These are phyloP conservation scores for Barnettozyma botsteinii DNA, from an alignment of 805 yeast species.

Conservation along the genomic window DNA sequence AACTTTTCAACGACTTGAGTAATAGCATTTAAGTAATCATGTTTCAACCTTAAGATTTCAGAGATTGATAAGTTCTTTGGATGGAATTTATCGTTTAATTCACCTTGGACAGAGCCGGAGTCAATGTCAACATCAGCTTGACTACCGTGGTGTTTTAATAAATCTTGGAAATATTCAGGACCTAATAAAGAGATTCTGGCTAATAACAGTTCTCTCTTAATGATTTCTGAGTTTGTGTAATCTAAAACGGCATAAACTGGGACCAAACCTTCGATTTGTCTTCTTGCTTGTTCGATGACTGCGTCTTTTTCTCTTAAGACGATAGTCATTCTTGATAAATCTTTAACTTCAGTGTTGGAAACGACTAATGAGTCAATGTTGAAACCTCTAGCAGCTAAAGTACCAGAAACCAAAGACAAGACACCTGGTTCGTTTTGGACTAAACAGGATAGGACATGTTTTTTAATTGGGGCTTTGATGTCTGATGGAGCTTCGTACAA, in stretches of 20 bases:
- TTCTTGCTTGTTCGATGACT: slow-evolving; percentile 94
- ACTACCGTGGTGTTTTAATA: slow-evolving; percentile 72
- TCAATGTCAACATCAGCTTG: slow-evolving; percentile 23
- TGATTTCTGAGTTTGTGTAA: slow-evolving; percentile 84
- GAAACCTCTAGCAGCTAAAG: slow-evolving; percentile 96
- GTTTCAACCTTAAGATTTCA: slow-evolving; percentile 92
- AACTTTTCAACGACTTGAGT: slow-evolving; percentile 76
- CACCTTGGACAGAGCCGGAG: slow-evolving; percentile 20
- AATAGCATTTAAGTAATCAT: slow-evolving; percentile 80
- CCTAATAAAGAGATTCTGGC: slow-evolving; percentile 92
- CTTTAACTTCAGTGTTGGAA: slow-evolving; percentile 93
- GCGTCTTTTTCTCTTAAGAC: slow-evolving; percentile 93
- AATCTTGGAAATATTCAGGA: slow-evolving; percentile 96
- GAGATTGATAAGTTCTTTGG: slow-evolving; percentile 87
- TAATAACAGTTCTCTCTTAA: slow-evolving; percentile 83
- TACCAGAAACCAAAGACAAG: slow-evolving; percentile 85
- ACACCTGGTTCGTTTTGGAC: slow-evolving; percentile 99
- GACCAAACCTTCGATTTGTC: slow-evolving; percentile 95
- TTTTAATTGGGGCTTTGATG: slow-evolving; percentile 54
- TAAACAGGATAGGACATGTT: slow-evolving; percentile 91
- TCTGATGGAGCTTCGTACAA: slow-evolving; percentile 79
- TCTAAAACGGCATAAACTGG: slow-evolving; percentile 98
- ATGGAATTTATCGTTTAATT: slow-evolving; percentile 46
- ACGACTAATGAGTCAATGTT: slow-evolving; percentile 96
- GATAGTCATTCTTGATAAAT: slow-evolving; percentile 94